Evolutionary conservation across 306 rosid genomes (phyloP), one percentile per base, ranked within the genome.

Genomic region (Vigna angularis): DNA sequence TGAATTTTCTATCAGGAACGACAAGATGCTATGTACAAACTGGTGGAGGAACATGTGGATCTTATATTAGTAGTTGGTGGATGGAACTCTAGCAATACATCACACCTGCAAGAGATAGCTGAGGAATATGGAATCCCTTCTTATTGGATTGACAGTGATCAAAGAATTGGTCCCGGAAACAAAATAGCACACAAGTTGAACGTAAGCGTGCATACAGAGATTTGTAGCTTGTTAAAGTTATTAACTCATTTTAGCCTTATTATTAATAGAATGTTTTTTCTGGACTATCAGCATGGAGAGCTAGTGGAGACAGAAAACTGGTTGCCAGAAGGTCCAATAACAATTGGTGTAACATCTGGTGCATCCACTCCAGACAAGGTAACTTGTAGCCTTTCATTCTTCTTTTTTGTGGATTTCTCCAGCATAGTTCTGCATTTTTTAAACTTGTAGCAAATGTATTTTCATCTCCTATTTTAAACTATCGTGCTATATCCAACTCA

Each of bases 341-440:
- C 85, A 6, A 84, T 96, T 40, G 99, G 99, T 71, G 91, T 96
- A 20, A 96, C 99, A 53, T 96, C 99, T 28, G 99, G 99, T 55
- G 98, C 99, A 34, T 96, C 99, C 38, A 96, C 99, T 58, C 99
- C 99, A 4, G 99, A 96, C 82, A 96, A 96, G 98, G 99, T 96
- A 87, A 70, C 6, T 70, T 53, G 32, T 80, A 40, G 13, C 45
- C 71, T 52, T 77, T 36, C 32, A 55, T 78, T 81, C 66, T 55
- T 70, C 40, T 1, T 67, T 66, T 66, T 77, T 15, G 49, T 72
- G n/a, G 32, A 32, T 45, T 78, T 67, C 44, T 51, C 61, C 48
- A 18, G 2, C 32, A 14, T 58, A 16, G 20, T 51, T n/a, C 16
- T n/a, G 14, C 24, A 17, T 5, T 10, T 36, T 24, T 16, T 28